Conservation (phyloP, 2,329 filamentous ascomycete genomes). For the Akanthomyces lecanii region DNA sequence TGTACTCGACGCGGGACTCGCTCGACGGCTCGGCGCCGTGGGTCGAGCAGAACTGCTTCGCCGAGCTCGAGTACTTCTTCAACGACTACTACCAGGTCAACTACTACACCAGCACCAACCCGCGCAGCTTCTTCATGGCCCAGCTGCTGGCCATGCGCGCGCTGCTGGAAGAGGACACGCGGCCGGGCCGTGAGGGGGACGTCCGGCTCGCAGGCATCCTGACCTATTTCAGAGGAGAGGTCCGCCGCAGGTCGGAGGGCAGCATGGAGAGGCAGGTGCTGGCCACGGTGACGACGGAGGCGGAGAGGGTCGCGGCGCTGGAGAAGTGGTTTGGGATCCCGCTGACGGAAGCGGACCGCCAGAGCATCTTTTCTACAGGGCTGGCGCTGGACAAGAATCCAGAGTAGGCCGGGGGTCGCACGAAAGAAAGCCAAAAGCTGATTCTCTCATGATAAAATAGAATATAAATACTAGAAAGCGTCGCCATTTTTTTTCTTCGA, state of each 20-base stretch:
- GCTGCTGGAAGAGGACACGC: conserved; percentile 24
- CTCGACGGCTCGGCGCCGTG: conserved; percentile 34
- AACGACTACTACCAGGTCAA: conserved; percentile 47
- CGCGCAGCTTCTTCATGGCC: conserved; percentile 36
- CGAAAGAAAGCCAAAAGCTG: too few relatives aligned
- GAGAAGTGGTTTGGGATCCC: conserved; percentile 47
- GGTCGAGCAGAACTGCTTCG: conserved; percentile 48
- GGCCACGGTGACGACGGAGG: conserved; percentile 42
- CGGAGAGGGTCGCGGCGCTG: conserved; percentile 45
- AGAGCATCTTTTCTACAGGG: conserved; percentile 42
- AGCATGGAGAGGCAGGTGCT: conserved; percentile 36
- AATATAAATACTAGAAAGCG: neutral
- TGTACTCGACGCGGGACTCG: conserved; percentile 34
- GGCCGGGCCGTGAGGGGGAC: neutral
- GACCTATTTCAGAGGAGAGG: conserved; percentile 39
- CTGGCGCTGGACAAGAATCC: conserved; percentile 16
- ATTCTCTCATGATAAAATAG: neutral
- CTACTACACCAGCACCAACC: conserved; percentile 32
- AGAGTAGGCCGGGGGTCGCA: neutral
- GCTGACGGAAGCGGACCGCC: conserved; percentile 42
- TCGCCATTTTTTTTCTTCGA: neutral
- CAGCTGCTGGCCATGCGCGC: conserved; percentile 33
- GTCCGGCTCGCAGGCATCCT: conserved; percentile 33
- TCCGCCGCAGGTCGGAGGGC: conserved; percentile 38
- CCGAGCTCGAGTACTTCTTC: conserved; percentile 44